These are phyloP conservation scores for Coix lacrymajobi DNA, from an alignment of 176 grass and related monocot genomes.

Conservation along the genomic window DNA sequence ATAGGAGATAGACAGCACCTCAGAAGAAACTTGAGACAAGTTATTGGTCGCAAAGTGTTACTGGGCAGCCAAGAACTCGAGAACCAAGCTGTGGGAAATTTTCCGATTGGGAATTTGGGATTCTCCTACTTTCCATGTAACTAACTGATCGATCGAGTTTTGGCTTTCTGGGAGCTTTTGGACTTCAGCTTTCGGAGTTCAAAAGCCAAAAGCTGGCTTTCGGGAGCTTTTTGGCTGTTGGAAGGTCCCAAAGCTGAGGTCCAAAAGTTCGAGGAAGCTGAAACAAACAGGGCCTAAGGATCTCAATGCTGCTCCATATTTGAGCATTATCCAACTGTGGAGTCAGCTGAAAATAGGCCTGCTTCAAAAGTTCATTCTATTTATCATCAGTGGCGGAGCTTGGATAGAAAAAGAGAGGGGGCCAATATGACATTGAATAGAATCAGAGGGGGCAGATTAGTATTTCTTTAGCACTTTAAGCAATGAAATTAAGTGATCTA, in stretches of 20 bases:
- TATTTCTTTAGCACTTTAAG: no score
- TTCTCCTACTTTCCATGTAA: constrained; percentile 21
- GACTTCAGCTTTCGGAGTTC: no score
- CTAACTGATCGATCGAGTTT: constrained; percentile 13
- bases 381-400: no score
- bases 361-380: constrained; percentile 30
- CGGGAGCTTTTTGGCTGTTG: no score
- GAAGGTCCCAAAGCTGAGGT: no score
- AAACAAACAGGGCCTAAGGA: neutral
- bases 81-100: constrained; percentile 44
- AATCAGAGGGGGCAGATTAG: no score
- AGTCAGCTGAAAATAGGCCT: constrained; percentile 29
- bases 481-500: no score
- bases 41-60: neutral
- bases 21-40: constrained; percentile 24
- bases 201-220: no score
- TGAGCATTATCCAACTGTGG: constrained; percentile 22
- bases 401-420: no score
- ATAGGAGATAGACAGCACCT: constrained; percentile 12
- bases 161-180: no score
- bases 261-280: no score
- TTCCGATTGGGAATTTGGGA: constrained; percentile 14
- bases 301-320: constrained; percentile 16
- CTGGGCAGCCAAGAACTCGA: constrained; percentile 8
- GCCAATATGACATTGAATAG: no score